Conservation (phyloP, 257 asterid species). For the Nicotiana benthamiana region DNA sequence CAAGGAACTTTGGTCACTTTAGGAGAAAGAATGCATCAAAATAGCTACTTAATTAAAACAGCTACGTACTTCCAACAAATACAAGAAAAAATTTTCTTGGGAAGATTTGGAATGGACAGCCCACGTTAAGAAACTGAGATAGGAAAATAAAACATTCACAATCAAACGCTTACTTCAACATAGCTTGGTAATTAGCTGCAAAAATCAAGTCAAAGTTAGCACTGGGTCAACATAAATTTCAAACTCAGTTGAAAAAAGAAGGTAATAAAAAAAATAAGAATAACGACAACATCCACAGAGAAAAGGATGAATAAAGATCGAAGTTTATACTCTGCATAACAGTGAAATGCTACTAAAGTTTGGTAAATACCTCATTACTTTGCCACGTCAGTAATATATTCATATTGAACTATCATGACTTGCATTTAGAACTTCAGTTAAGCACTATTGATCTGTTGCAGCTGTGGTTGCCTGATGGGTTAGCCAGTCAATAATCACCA, state of each 20-base stretch:
- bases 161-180: background rate
- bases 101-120: background rate
- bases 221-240: background rate
- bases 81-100: background rate
- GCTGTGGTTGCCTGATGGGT: background rate
- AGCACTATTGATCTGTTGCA: background rate
- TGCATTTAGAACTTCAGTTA: slow-evolving; percentile 5
- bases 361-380: background rate
- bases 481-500: slow-evolving; percentile 40
- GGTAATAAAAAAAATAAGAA: background rate
- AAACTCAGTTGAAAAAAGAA: background rate
- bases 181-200: background rate
- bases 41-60: background rate
- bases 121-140: background rate
- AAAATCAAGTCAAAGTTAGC: background rate
- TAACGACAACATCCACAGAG: background rate
- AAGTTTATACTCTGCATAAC: background rate
- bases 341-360: background rate
- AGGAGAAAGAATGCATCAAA: background rate
- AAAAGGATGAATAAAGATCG: background rate
- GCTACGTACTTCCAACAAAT: background rate
- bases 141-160: background rate
- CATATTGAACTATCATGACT: background rate
- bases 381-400: background rate
- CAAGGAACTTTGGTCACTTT: background rate